Evolutionary conservation across 23 red algal genomes (phyloP).

Genomic region (Agarophyton chilense): DNA sequence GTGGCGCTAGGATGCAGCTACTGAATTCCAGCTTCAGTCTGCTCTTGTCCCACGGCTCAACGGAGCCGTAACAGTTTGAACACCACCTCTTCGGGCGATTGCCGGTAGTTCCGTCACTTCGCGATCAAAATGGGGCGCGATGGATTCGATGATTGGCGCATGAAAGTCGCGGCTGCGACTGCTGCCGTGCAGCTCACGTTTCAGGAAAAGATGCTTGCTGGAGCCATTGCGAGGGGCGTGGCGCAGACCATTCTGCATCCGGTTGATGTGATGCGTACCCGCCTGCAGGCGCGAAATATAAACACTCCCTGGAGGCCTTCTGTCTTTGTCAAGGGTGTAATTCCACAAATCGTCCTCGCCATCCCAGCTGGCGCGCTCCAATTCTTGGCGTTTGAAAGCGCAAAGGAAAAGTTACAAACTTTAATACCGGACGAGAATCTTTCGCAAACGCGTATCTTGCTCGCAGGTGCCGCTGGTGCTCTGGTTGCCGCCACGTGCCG

Average conservation of each 20-base stretch:
- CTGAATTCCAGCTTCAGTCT: too few species aligned
- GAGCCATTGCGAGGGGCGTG: conserved; percentile 87
- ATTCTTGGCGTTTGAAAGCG: conserved; percentile 92
- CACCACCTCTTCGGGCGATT: too few species aligned
- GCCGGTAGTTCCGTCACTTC: too few species aligned
- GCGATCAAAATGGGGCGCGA: neutral
- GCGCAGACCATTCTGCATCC: conserved; percentile 97
- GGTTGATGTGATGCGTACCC: conserved; percentile 93
- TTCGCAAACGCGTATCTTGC: conserved; percentile 64
- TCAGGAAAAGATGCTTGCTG: conserved; percentile 79
- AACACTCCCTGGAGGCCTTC: conserved; percentile 51
- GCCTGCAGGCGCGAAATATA: conserved; percentile 87
- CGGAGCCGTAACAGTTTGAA: too few species aligned
- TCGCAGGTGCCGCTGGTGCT: conserved; percentile 91
- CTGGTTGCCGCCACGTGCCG: conserved; percentile 82
- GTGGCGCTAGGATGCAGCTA: too few species aligned
- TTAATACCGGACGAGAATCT: conserved; percentile 55
- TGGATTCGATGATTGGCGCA: neutral
- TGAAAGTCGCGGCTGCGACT: conserved; percentile 7
- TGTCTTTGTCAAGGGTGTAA: conserved; percentile 93
- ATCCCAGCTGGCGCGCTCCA: conserved; percentile 94
- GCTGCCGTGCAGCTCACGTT: conserved; percentile 72
- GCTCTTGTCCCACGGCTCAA: too few species aligned
- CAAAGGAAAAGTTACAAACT: conserved; percentile 74
- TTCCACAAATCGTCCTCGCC: conserved; percentile 95